Evolutionary conservation across 805 yeast genomes (phyloP), one percentile per base, ranked within the genome.

Genomic region (Barnettozyma siamensis): DNA sequence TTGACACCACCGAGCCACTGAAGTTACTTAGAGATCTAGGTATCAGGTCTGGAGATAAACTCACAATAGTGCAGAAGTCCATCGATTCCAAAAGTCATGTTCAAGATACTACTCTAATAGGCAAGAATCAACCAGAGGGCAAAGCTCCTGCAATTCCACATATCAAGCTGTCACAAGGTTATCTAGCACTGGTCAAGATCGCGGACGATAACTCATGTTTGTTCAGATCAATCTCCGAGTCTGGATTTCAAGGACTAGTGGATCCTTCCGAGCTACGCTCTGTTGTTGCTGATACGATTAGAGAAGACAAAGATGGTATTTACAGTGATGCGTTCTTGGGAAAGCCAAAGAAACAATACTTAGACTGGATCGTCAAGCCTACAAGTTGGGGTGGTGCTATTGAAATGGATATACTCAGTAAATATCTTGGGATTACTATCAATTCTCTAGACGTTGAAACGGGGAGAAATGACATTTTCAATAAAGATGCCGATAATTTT

Each of bases 331-430:
- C 76, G 0, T 71, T 81, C 3, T 62, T 84, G 35, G 88, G 85
- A 3, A 49, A 66, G 66, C 60, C 72, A 0, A 58, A 63, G 2
- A 53, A 55, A 0, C 72, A 73, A 9, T 84, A 84, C 54, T 60
- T 73, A 27, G 46, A 60, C 7, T 84, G 93, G 91, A 84, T 84
- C 18, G 48, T 55, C 35, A 63, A 70, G 42, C 70, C 70, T 16
- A 76, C 70, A 28, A 71, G 83, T 15, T 84, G 93, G 94, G 94
- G 94, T 24, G 94, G 94, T 7, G 91, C 87, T 3, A 83, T 84
- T 36, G 94, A 84, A 55, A 60, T 83, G 35, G 76, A 78, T 8
- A 80, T 84, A 7, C 55, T 84, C 23, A 69, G 85, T 2, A 65
- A 69, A 27, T 67, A 70, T 46, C 66, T 80, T 31, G 64, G 66